Percentiles rank a stretch among this genome's conserved stretches.
Evolutionary conservation across 306 rosid species (phyloP).

Genomic region (Crataegus laevigata): DNA sequence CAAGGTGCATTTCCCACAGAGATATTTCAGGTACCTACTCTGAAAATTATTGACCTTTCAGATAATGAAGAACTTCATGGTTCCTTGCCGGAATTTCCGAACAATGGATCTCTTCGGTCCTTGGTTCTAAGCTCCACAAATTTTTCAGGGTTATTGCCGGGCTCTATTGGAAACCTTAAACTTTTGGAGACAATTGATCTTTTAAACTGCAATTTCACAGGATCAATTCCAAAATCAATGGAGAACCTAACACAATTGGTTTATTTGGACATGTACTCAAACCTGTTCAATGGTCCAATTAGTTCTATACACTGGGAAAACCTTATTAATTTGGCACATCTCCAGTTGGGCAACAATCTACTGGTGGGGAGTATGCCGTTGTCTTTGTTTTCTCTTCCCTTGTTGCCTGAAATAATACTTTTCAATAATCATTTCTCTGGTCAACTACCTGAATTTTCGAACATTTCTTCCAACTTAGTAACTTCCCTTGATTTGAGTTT

Average conservation of each 20-base stretch:
- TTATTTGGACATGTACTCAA: neutral
- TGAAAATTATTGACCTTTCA: no score
- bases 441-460: neutral
- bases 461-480: neutral
- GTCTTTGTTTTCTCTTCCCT: constrained; percentile 8
- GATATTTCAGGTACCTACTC: constrained; percentile 3
- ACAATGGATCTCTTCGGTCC: no score
- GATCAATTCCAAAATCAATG: no score
- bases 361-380: constrained; percentile 9
- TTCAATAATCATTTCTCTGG: constrained; percentile 7
- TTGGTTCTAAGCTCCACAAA: no score
- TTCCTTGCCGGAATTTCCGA: no score
- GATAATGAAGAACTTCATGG: no score
- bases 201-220: neutral
- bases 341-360: neutral
- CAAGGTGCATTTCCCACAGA: constrained; percentile 6
- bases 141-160: no score
- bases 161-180: no score
- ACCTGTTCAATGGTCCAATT: constrained; percentile 16
- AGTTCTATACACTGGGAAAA: constrained; percentile 7
- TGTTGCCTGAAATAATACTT: no score
- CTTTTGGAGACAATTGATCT: neutral
- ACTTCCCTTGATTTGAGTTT: constrained; percentile 27
- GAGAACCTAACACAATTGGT: constrained; percentile 2
- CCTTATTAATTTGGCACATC: neutral